A percentile compares a stretch with the other conserved stretches of the same genome.
These are phyloP conservation scores for Calonectria multiphialidica DNA, from an alignment of 2,329 filamentous ascomycete species.

Conservation along the genomic window DNA sequence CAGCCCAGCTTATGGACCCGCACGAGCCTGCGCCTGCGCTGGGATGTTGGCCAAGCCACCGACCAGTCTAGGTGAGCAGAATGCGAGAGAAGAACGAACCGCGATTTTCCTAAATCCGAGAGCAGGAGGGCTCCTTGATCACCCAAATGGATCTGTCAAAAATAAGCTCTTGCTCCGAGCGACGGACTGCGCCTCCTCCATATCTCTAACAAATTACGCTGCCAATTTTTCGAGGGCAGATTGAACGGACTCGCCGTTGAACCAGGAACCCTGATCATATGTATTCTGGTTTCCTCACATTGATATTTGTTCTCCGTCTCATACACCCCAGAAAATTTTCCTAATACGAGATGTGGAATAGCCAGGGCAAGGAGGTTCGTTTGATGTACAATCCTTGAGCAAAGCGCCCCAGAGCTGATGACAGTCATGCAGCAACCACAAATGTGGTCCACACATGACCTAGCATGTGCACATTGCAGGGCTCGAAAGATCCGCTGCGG, in stretches of 20 bases:
- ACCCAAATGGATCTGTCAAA: slow-evolving; percentile 15
- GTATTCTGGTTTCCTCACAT: neutral
- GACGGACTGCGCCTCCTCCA: slow-evolving; percentile 22
- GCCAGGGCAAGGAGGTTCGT: slow-evolving; percentile 42
- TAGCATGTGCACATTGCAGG: slow-evolving; percentile 44
- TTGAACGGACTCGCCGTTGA: neutral
- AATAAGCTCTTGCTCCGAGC: slow-evolving; percentile 38
- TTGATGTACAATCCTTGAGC: neutral
- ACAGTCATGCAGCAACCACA: slow-evolving; percentile 32
- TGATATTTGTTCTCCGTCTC: neutral
- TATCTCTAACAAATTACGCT: slow-evolving; percentile 27
- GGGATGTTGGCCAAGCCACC: slow-evolving; percentile 36
- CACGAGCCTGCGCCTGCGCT: slow-evolving; percentile 3
- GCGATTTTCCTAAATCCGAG: neutral
- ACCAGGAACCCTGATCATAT: slow-evolving; percentile 13
- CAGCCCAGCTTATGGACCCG: slow-evolving; percentile 29
- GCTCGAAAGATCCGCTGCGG: slow-evolving; percentile 44
- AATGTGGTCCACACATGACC: slow-evolving; percentile 45
- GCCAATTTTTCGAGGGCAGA: slow-evolving; percentile 4
- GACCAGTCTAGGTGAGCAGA: neutral
- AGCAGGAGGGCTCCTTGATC: slow-evolving; percentile 7
- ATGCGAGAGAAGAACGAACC: slow-evolving; percentile 6
- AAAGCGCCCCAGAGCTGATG: slow-evolving; percentile 24
- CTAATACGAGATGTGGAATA: slow-evolving; percentile 39
- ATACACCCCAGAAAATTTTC: neutral